Evolutionary conservation across 2,329 filamentous ascomycete species (phyloP), one percentile per base, ranked within the genome.

Genomic region (Chrysoporthe puriensis): DNA sequence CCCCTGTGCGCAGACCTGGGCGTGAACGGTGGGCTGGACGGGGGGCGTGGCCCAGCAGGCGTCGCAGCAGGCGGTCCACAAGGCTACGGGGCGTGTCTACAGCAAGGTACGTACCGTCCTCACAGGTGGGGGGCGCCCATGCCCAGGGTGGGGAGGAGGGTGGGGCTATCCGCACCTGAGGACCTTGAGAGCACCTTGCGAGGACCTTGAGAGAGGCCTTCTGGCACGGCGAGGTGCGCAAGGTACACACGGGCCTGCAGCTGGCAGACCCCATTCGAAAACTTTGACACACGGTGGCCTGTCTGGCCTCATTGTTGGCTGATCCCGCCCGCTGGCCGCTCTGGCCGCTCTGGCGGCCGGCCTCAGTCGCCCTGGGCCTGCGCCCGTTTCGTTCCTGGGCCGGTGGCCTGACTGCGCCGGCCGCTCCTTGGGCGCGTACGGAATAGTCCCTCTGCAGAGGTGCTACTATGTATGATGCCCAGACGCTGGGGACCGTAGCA

Each of bases 261-360:
- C 48, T 52, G 48, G 48, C 13, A 32, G 50, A 54, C 11, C 14
- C 50, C 50, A 34, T 32, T 26, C 13, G 16, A 34, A 54, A 54
- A 62, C 34, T 52, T 62, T 50, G 60, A 62, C 60, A 26, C 60
- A 50, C 57, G 9, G 62, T 44, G 26, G 40, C 50, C 21, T 48
- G 52, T 50, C 50, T 50, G 60, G 60, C 60, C 60, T 50, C 32
- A 62, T 50, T 52, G 40, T 43, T 44, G 62, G 50, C 62, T 64
- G 40, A 46, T 57, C 50, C 34, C 54, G 32, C 16, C 1, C 34
- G 54, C 34, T 36, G 32, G 54, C 26, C 13, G 16, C 46, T n/a
- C 54, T 8, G 26, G 50, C 11, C 50, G 0, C 26, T 14, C 32
- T 1, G 16, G 4, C 48, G 59, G 43, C 43, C 50, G 50, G 50